These are phyloP conservation scores for Russula sp. DNA, from an alignment of 768 basidiomycete species.

Conservation along the genomic window DNA sequence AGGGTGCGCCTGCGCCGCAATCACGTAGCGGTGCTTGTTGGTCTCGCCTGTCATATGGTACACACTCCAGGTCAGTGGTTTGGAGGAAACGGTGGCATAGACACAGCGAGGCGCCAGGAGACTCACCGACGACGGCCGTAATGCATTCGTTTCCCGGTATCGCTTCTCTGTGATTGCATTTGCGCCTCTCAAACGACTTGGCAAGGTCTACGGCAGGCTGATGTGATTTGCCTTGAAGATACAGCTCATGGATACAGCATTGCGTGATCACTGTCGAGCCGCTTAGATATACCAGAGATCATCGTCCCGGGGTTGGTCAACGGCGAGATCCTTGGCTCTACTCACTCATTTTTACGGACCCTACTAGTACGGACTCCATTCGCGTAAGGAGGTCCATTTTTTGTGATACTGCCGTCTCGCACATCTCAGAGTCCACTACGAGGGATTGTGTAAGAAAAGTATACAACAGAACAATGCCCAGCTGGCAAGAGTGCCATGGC, in stretches of 20 bases:
- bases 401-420: constrained; percentile 55
- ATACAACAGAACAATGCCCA: too few species aligned
- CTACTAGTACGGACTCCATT: constrained; percentile 71
- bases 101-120: background rate
- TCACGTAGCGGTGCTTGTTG: constrained; percentile 89
- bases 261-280: constrained; percentile 89
- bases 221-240: constrained; percentile 65
- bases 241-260: constrained; percentile 92
- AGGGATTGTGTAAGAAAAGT: constrained; percentile 4
- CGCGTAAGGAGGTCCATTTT: constrained; percentile 76
- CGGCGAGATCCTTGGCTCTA: constrained; percentile 16
- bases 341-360: constrained; percentile 87
- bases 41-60: constrained; percentile 45
- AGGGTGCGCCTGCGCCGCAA: constrained; percentile 74
- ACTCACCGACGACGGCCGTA: constrained; percentile 67
- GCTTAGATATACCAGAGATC: constrained; percentile 32
- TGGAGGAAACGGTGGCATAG: background rate
- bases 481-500: too few species aligned
- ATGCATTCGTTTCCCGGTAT: constrained; percentile 84
- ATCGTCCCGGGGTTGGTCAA: background rate
- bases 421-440: constrained; percentile 81
- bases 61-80: background rate
- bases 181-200: constrained; percentile 86
- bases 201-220: constrained; percentile 83
- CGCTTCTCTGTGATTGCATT: constrained; percentile 91